Conservation (phyloP, 2,329 filamentous ascomycete genomes). For the Xenosphaeropsis pyriputrescens region DNA sequence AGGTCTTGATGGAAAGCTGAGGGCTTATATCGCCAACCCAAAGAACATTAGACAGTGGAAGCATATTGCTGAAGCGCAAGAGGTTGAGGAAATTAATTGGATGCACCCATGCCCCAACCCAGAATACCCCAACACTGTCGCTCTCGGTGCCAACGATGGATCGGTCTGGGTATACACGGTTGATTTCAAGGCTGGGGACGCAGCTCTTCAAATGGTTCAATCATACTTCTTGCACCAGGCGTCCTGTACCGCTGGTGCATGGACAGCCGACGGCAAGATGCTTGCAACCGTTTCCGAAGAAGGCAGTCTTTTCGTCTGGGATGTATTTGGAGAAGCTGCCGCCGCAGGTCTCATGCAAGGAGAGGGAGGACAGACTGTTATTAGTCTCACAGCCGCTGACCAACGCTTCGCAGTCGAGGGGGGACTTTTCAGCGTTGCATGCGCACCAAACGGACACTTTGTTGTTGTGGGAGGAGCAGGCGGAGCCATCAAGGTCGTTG, state of each 20-base stretch:
- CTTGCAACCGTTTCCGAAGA: conserved; percentile 86
- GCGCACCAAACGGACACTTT: conserved; percentile 67
- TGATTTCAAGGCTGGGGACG: conserved; percentile 44
- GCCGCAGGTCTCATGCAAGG: conserved; percentile 39
- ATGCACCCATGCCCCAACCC: conserved; percentile 58
- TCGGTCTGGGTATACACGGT: conserved; percentile 95
- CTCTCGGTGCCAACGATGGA: conserved; percentile 78
- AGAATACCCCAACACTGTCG: conserved; percentile 64
- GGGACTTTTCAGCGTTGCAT: conserved; percentile 74
- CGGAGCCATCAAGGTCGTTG: conserved; percentile 73
- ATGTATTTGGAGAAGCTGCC: conserved; percentile 26
- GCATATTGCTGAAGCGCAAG: conserved; percentile 64
- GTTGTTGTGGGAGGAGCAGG: conserved; percentile 79
- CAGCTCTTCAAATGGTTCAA: conserved; percentile 68
- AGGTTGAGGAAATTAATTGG: conserved; percentile 96
- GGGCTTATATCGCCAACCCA: conserved; percentile 45
- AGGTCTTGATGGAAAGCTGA: conserved; percentile 73
- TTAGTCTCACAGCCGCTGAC: conserved; percentile 66
- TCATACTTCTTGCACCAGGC: conserved; percentile 84
- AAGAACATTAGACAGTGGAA: conserved; percentile 39
- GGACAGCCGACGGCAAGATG: conserved; percentile 76
- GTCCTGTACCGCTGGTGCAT: conserved; percentile 76
- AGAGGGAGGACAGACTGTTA: conserved; percentile 46
- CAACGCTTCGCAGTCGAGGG: conserved; percentile 87
- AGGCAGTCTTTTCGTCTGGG: conserved; percentile 79